phyloP scores from a whole-genome alignment of 2,329 filamentous ascomycete species.

The Ascosphaera acerosa region DNA sequence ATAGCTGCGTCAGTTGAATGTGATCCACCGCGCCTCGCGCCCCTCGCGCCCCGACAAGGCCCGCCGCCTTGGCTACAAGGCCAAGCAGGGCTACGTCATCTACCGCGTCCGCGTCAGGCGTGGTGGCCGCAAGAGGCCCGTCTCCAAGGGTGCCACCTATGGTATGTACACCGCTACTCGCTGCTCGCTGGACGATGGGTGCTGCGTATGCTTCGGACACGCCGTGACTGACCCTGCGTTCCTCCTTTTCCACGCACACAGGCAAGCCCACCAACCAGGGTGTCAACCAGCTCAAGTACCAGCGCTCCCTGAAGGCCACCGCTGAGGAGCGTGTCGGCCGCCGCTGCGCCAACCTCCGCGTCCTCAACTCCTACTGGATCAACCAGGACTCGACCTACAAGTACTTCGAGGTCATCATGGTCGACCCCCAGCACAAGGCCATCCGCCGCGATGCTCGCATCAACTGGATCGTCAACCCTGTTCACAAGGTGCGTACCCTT shows the following conservation, averaged over 20 bases:
- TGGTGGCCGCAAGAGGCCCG: conserved; percentile 95
- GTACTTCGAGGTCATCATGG: conserved; percentile 99
- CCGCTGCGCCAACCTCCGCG: conserved; percentile 94
- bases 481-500: conserved; percentile 47
- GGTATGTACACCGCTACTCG: conserved; percentile 32
- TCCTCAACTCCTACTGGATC: conserved; percentile 99
- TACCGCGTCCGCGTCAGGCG: conserved; percentile 97
- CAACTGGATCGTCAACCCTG: conserved; percentile 99
- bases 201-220: neutral
- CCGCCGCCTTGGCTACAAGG: conserved; percentile 99
- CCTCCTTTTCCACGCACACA: conserved; percentile 16
- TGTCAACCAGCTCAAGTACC: conserved; percentile 99
- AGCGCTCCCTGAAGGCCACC: conserved; percentile 91
- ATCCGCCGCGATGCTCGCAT: conserved; percentile 97
- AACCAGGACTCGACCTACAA: conserved; percentile 99
- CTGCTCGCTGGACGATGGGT: neutral
- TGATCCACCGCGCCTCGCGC: conserved; percentile 96
- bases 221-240: neutral
- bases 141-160: conserved; percentile 94
- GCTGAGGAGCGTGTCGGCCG: conserved; percentile 99
- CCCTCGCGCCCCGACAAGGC: conserved; percentile 99
- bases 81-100: conserved; percentile 99
- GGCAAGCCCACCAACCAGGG: conserved; percentile 99
- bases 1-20: conserved; percentile 99
- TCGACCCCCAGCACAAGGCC: conserved; percentile 99